These are phyloP conservation scores for Wickerhamiella pararugosa DNA, from an alignment of 1,139 yeast genomes.

Conservation along the genomic window DNA sequence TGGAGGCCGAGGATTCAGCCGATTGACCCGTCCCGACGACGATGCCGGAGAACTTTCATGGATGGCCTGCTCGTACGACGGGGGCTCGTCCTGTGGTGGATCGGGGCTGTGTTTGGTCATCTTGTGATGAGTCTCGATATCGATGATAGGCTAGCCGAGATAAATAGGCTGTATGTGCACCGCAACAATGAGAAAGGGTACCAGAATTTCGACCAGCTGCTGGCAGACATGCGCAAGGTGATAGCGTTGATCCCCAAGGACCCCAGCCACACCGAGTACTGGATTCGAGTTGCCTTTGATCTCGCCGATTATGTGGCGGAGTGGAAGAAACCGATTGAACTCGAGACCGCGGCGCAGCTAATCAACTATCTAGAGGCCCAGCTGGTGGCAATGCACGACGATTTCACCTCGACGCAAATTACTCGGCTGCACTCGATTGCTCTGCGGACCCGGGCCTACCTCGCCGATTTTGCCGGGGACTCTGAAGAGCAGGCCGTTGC, in stretches of 20 bases:
- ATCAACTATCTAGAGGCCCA: slow-evolving; percentile 5
- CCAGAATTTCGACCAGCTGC: slow-evolving; percentile 29
- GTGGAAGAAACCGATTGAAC: slow-evolving; percentile 9
- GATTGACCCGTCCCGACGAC: neutral
- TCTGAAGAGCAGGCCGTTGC: neutral
- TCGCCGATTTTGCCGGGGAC: slow-evolving; percentile 1
- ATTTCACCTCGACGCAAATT: slow-evolving; percentile 12
- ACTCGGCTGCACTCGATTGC: slow-evolving; percentile 12
- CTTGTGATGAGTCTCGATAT: slow-evolving; percentile 21
- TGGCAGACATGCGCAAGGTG: slow-evolving; percentile 33
- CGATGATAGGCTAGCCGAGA: slow-evolving; percentile 40
- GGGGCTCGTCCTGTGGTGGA: neutral
- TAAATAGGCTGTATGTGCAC: slow-evolving; percentile 54
- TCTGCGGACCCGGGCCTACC: slow-evolving; percentile 7
- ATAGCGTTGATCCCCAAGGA: slow-evolving; percentile 42
- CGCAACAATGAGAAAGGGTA: slow-evolving; percentile 33
- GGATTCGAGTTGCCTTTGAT: slow-evolving; percentile 13
- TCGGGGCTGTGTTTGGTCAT: neutral
- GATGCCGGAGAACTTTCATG: neutral
- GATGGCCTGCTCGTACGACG: no score
- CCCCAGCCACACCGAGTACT: slow-evolving; percentile 22
- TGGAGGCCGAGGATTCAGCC: slow-evolving; percentile 8
- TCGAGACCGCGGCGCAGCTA: neutral
- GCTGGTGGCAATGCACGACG: neutral
- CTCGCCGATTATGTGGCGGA: slow-evolving; percentile 8